Evolutionary conservation across 306 rosid species (phyloP), one percentile per base, ranked within the genome.

Genomic region (Medicago ruthenica): DNA sequence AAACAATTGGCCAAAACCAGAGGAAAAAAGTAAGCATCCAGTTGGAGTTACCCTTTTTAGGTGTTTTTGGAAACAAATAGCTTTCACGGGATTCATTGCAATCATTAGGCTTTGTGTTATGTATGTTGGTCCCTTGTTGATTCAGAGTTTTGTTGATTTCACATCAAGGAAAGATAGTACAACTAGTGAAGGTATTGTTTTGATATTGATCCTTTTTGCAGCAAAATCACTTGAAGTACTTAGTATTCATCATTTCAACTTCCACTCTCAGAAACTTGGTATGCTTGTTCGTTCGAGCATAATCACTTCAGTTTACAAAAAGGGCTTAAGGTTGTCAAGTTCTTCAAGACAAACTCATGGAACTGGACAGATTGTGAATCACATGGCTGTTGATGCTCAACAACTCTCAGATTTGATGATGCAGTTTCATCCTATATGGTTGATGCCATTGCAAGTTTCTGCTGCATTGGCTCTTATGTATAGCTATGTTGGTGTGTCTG

Each of bases 311-410:
- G 66, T 93, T 66, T 93, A 93, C 84, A 87, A 81, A 72, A 93
- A 93, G 76, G 98, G 95, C 6, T 58, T 93, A 64, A 87, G 85
- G 71, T 16, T 93, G 70, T 83, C 98, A 0, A 82, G 93, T 73
- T 87, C 98, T 36, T 88, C 91, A 8, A 53, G 98, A 34, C 98
- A 93, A 76, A 60, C 87, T 70, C 96, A 90, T 37, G 98, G 98
- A 2, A 83, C 91, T 2, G 98, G 98, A 12, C 96, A 93, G 82
- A 82, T 93, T 41, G 98, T 93, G 71, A 93, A 93, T 44, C 88
- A 90, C 82, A 93, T 93, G 96, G 91, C 96, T 20, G 95, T 90
- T 20, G 98, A 93, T 89, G 93, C 95, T 2, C 98, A 90, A 21
- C 98, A 93, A 39, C 86, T 93, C 8, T 80, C 98, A 0, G 90